phyloP scores from a whole-genome alignment of 2,329 filamentous ascomycete genomes.

The Talaromyces sp. region DNA sequence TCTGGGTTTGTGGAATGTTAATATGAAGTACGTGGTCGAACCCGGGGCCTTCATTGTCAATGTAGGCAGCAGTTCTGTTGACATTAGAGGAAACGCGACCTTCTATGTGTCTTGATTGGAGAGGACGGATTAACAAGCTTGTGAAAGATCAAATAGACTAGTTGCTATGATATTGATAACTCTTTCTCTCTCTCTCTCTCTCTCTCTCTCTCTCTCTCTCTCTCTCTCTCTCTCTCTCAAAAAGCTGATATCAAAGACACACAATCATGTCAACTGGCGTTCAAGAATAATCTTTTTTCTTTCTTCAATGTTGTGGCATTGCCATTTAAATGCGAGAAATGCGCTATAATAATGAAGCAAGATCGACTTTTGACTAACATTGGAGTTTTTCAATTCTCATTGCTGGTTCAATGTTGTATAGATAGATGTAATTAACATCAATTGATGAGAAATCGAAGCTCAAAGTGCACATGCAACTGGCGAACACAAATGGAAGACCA shows the following conservation, averaged over 20 bases:
- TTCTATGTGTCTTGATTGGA: conserved; percentile 20
- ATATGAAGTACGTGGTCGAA: conserved; percentile 70
- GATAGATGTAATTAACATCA: no score
- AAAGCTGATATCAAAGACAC: neutral
- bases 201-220: no score
- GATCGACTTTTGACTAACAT: no score
- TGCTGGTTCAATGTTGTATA: no score
- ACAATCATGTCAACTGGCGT: no score
- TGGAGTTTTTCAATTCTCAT: no score
- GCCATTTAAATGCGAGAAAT: no score
- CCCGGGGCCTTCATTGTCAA: conserved; percentile 61
- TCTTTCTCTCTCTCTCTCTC: neutral
- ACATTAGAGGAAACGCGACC: conserved; percentile 29
- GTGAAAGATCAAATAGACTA: neutral
- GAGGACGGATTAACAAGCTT: neutral
- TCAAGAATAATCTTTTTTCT: no score
- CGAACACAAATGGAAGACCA: neutral
- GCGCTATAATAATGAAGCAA: no score
- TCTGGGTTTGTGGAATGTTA: conserved; percentile 52
- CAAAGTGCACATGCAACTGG: neutral
- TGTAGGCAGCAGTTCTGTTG: conserved; percentile 50
- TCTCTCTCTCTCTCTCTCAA: no score
- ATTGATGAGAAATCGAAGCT: neutral
- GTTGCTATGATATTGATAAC: neutral
- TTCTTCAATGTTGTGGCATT: no score